Conservation (phyloP, 2,329 filamentous ascomycete genomes). For the Diplodia seriata region DNA sequence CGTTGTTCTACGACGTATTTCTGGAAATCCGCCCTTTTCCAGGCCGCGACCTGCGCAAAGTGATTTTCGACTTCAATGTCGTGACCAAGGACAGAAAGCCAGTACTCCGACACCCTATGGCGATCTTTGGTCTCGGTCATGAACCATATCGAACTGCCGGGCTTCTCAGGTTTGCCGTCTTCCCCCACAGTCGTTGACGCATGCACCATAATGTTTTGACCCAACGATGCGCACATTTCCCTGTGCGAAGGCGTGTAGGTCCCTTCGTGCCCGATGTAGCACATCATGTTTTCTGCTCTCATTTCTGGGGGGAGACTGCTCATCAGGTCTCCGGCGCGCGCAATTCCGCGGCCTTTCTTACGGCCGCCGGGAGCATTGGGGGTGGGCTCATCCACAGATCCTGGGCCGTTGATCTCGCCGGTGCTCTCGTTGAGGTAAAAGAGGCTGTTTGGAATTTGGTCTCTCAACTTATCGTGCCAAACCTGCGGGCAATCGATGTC, state of each 20-base stretch:
- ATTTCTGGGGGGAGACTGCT: conserved; percentile 84
- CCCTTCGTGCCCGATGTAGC: conserved; percentile 95
- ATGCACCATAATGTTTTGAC: conserved; percentile 98
- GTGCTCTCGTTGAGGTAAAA: conserved; percentile 91
- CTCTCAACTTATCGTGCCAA: conserved; percentile 81
- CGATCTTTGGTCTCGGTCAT: conserved; percentile 98
- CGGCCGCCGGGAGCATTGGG: conserved; percentile 51
- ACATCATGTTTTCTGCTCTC: conserved; percentile 97
- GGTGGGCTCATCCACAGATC: conserved; percentile 57
- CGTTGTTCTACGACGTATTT: conserved; percentile 93
- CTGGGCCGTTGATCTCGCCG: conserved; percentile 62
- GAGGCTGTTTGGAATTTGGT: conserved; percentile 78
- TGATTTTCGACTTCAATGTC: conserved; percentile 97
- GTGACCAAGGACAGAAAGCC: conserved; percentile 88
- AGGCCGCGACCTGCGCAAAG: conserved; percentile 93
- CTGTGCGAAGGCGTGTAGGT: conserved; percentile 95
- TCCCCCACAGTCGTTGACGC: conserved; percentile 71
- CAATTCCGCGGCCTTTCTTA: conserved; percentile 64
- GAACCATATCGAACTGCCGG: conserved; percentile 95
- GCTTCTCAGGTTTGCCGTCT: conserved; percentile 72
- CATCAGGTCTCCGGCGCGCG: conserved; percentile 89
- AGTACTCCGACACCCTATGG: conserved; percentile 89
- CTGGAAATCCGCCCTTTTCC: conserved; percentile 92
- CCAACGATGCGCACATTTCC: conserved; percentile 96
- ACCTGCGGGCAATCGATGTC: conserved; percentile 93